Percentiles rank a stretch among this genome's conserved stretches.
These are phyloP conservation scores for Colletotrichum paranaense DNA, from an alignment of 2,329 filamentous ascomycete genomes.

Conservation along the genomic window DNA sequence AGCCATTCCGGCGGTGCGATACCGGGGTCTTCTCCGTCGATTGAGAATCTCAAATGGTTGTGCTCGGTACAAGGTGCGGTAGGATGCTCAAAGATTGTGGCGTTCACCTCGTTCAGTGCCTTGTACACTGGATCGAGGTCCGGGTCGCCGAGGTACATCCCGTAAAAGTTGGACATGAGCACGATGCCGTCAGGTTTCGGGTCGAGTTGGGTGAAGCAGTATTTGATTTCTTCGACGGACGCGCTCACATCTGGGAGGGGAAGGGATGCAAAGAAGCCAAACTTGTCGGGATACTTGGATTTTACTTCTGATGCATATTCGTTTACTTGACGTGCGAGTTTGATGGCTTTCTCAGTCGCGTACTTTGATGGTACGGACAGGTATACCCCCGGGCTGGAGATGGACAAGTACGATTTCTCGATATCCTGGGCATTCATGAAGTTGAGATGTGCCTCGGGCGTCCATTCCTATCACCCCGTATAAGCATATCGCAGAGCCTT, in stretches of 20 bases:
- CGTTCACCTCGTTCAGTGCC: conserved; percentile 56
- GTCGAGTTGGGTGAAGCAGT: conserved; percentile 51
- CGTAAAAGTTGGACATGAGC: conserved; percentile 63
- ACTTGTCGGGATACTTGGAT: conserved; percentile 34
- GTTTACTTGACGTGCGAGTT: conserved; percentile 38
- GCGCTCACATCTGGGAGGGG: conserved; percentile 62
- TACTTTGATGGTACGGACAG: conserved; percentile 37
- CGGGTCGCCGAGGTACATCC: conserved; percentile 61
- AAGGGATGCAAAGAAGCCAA: conserved; percentile 65
- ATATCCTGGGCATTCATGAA: conserved; percentile 40
- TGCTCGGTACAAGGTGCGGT: conserved; percentile 56
- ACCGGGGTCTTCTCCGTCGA: conserved; percentile 20
- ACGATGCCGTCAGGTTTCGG: conserved; percentile 59
- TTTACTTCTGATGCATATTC: conserved; percentile 38
- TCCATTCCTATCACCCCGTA: background rate
- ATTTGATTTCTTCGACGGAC: conserved; percentile 59
- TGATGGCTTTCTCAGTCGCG: conserved; percentile 46
- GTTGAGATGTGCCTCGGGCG: conserved; percentile 30
- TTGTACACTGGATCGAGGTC: conserved; percentile 58
- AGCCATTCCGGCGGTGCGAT: conserved; percentile 10
- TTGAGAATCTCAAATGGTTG: conserved; percentile 21
- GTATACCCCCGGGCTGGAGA: conserved; percentile 42
- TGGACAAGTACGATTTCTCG: conserved; percentile 38
- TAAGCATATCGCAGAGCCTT: background rate
- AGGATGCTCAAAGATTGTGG: conserved; percentile 65